Base-by-base conservation (phyloP, 2,329 filamentous ascomycete species). In the Fusarium sp. region DNA sequence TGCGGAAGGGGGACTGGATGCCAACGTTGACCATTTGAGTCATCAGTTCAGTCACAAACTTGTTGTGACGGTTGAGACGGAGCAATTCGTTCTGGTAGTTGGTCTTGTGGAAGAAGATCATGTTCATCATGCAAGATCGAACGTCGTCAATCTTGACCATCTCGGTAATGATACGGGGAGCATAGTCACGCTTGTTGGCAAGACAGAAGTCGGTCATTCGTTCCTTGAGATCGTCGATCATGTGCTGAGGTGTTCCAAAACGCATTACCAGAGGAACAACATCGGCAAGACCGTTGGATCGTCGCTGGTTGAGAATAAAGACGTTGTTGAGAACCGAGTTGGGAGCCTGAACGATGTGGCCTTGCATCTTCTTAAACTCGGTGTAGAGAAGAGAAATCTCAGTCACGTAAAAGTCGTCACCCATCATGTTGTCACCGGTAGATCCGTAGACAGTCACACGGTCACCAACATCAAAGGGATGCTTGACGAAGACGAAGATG, bases 281-380 rank as follows among this genome's bases (percentile, higher is more conserved):
- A 80, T 98, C 95, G 3, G 95, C 94, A 7, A 98, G 85, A 7
- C 91, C 92, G 69, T 94, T 94, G 34, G 93, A 97, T 56, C 95
- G 91, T 46, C 95, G 90, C 81, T 97, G 94, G 79, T 98, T 98
- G 45, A 98, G 89, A 67, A 98, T 97, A 81, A 98, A 98, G 1
- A 98, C 86, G 0, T 89, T 93, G 80, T 98, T 98, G 58, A 98
- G 87, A 39, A 97, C 90, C 61, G 92, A 97, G 85, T 98, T 98
- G 13, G 95, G 95, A 1, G 95, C 95, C 79, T 98, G 95, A 1
- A 98, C 95, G 25, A 98, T 91, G 74, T 98, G 94, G 3, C 95
- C 95, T 79, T 98, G 91, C 92, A 98, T 95, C 84, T 98, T 98
- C 85, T 98, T 98, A 84, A 98, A 98, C 76, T 98, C 95, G 16